Evolutionary conservation across 2,329 filamentous ascomycete genomes (phyloP), one percentile per base, ranked within the genome.

Genomic region (Botrytis galanthina): DNA sequence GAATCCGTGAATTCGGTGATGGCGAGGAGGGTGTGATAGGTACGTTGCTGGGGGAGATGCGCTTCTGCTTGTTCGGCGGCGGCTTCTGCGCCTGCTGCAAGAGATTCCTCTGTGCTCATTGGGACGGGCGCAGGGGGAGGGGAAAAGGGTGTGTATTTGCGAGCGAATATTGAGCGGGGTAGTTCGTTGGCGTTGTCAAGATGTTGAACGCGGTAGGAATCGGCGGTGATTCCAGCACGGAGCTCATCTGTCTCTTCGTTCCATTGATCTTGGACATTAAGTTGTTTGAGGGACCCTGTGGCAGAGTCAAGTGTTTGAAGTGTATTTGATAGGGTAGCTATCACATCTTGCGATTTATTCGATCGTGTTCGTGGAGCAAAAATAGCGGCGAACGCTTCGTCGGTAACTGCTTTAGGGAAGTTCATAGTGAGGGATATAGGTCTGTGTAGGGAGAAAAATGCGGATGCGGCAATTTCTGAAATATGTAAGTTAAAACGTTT

Each of bases 391-490:
- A 98, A 98, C 68, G 91, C 87, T 80, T 93, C 91, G 75, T 92
- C 86, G 70, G 88, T 90, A 63, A 94, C 88, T 32, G 87, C 85
- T 78, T 89, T 90, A 73, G 92, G 96, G 80, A 97, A 91, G 77
- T 92, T 91, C 78, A 91, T 91, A 68, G 91, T 94, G 77, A 98
- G 90, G 72, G 94, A 97, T 80, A 99, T 95, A 63, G 96, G 96
- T 75, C 96, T 91, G 84, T 99, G 94, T 77, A 97, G 92, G 76
- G 95, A 97, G 86, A 98, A 98, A 87, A 99, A 98, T 74, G 92
- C 92, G 12, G 95, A 96, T 63, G 97, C 86, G 76, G 92, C 91
- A 75, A 98, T 88, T 80, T 97, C 96, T 98, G 77, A 8, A 76
- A 64, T 66, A 12, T n/a, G 22, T 29, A 48, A 9, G 54, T 69